Base-by-base conservation (phyloP, 2,329 filamentous ascomycete genomes). In the Claviceps pusilla region DNA sequence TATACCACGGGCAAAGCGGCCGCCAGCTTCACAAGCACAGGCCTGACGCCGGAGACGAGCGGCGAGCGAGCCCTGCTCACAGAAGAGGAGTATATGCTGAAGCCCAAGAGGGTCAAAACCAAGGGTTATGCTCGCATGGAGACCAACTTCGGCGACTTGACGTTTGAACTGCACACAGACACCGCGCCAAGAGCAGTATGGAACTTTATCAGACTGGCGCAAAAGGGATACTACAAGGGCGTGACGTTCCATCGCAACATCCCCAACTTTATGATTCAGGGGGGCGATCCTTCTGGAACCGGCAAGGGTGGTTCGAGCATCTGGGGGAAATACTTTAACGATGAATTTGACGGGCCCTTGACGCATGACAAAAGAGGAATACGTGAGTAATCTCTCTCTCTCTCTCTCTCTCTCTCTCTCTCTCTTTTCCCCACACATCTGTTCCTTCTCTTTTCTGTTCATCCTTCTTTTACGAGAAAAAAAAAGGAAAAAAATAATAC, bases 61-160 rank as follows among this genome's bases (percentile, higher is more conserved):
- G 86, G 82, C 60, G 89, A 94, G 64, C 79, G 90, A 53, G 91
- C 93, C 4, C 73, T 94, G 49, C 77, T 98, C 49, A 88, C 86
- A 1, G 89, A 96, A 58, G 93, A 98, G 71, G 90, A 97, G 66
- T 98, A 91, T 70, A 94, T 98, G 87, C 78, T 98, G 53, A 89
- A 88, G 68, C 89, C 90, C 7, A 87, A 85, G 62, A 82, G 89
- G 45, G 83, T 98, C 57, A 95, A 95, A 70, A 80, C 80, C 60
- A 94, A 91, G 62, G 93, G 91, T 31, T 97, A 95, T 66, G 90
- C 87, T 7, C 83, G 89, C n/a, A 79, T 98, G 48, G 83, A 86
- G 60, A 98, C 93, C 0, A 93, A 83, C 57, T 73, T 87, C 3
- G 93, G 93, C 41, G 83, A 90, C 58, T 66, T 98, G 24, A 96